A percentile compares a stretch with the other conserved stretches of the same genome.
Evolutionary conservation across 106 monocot species (phyloP).

Genomic region (Dendrobium officinale): DNA sequence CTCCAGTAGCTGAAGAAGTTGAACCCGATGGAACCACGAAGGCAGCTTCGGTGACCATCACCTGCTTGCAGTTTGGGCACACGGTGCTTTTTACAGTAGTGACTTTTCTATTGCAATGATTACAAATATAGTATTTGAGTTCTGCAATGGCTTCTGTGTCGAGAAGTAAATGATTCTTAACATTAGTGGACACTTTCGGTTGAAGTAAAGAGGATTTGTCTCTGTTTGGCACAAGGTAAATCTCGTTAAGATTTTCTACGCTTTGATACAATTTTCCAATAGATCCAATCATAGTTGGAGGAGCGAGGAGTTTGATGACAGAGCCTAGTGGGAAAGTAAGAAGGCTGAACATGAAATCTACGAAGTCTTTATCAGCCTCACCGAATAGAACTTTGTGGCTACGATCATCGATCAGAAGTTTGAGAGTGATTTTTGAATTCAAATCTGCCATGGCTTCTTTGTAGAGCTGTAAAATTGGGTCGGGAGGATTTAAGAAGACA

Average conservation of each 20-base stretch:
- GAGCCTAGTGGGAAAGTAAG: constrained; percentile 23
- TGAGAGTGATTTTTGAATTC: constrained; percentile 7
- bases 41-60: not conserved
- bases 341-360: constrained; percentile 30
- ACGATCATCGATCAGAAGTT: constrained; percentile 24
- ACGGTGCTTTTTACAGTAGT: not conserved
- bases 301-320: constrained; percentile 18
- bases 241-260: constrained; percentile 8
- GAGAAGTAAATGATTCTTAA: not conserved
- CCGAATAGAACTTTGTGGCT: constrained; percentile 16
- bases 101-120: not conserved
- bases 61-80: not conserved
- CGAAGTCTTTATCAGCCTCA: constrained; percentile 20
- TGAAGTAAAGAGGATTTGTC: not conserved
- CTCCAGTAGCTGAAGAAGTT: not conserved
- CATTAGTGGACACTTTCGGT: not conserved
- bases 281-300: not conserved
- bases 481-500: too few species aligned
- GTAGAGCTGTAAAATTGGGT: too few species aligned
- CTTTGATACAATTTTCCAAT: constrained; percentile 9
- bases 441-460: too few species aligned
- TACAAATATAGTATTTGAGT: not conserved
- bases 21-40: not conserved
- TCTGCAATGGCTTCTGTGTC: too few species aligned
- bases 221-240: not conserved